Percentiles rank a stretch among this genome's conserved stretches.
Conservation (phyloP, 129 eudicot genomes). For the Arctium lappa region DNA sequence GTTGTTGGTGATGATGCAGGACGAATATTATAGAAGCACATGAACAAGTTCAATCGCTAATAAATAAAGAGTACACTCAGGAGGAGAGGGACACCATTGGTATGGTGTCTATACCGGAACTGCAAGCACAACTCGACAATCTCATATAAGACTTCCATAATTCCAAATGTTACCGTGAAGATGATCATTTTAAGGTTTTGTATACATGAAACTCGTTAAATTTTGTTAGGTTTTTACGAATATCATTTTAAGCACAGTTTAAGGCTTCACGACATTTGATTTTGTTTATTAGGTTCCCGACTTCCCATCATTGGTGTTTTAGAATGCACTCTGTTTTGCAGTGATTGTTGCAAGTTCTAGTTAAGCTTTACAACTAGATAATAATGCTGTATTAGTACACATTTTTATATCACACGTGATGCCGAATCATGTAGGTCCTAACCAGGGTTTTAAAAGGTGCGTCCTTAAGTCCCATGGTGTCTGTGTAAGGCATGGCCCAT, state of each 20-base stretch:
- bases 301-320: not conserved
- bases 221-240: not conserved
- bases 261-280: not conserved
- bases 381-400: not conserved
- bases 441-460: not conserved
- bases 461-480: not conserved
- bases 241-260: not conserved
- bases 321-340: not conserved
- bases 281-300: conserved; percentile 2
- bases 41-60: conserved; percentile 58
- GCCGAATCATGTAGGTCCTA: not conserved
- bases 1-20: conserved; percentile 40
- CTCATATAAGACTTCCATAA: conserved; percentile 32
- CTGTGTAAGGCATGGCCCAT: not conserved
- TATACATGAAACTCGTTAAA: not conserved
- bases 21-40: conserved; percentile 93
- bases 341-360: not conserved
- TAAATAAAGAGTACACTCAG: conserved; percentile 62
- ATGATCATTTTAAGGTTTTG: not conserved
- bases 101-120: conserved; percentile 66
- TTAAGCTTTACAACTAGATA: not conserved
- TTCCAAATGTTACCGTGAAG: not conserved
- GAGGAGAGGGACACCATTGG: conserved; percentile 60
- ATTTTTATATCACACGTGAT: not conserved
- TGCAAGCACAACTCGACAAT: conserved; percentile 77